Conservation (phyloP, 768 basidiomycete species). For the Phlebiopsis flavidoalba region DNA sequence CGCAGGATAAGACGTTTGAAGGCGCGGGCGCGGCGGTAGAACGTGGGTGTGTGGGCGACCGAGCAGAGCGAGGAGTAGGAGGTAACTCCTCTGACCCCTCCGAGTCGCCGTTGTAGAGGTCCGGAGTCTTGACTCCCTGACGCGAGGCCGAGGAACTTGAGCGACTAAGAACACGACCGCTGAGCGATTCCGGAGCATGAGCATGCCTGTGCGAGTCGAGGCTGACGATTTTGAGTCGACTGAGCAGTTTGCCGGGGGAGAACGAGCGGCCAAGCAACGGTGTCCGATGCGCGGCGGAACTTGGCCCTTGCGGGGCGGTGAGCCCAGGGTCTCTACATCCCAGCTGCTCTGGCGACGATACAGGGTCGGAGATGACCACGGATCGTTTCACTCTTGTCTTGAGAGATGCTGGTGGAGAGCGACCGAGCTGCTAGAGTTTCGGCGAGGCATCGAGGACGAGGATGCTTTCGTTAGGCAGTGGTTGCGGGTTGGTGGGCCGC, state of each 20-base stretch:
- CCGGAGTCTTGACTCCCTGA: neutral
- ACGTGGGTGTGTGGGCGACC: neutral
- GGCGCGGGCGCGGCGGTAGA: neutral
- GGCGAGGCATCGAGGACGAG: neutral
- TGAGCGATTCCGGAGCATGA: too few relatives aligned
- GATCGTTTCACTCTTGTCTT: neutral
- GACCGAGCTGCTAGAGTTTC: neutral
- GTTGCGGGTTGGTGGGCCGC: neutral
- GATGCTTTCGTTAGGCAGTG: neutral
- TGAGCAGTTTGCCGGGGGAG: neutral
- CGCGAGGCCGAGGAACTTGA: neutral
- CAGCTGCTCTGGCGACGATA: neutral
- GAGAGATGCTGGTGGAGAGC: neutral
- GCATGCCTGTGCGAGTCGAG: too few relatives aligned
- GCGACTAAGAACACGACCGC: neutral
- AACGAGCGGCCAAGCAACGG: neutral
- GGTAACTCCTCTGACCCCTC: neutral
- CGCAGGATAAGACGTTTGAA: too few relatives aligned
- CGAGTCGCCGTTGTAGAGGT: neutral
- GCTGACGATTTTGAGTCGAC: too few relatives aligned
- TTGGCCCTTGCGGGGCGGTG: neutral
- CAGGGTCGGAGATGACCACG: neutral
- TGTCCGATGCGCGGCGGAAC: neutral
- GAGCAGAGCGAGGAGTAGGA: neutral
- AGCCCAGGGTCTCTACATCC: neutral